Percentiles rank a stretch among this genome's conserved stretches.
These are phyloP conservation scores for Dentipellis sp. DNA, from an alignment of 768 basidiomycete species.

Conservation along the genomic window DNA sequence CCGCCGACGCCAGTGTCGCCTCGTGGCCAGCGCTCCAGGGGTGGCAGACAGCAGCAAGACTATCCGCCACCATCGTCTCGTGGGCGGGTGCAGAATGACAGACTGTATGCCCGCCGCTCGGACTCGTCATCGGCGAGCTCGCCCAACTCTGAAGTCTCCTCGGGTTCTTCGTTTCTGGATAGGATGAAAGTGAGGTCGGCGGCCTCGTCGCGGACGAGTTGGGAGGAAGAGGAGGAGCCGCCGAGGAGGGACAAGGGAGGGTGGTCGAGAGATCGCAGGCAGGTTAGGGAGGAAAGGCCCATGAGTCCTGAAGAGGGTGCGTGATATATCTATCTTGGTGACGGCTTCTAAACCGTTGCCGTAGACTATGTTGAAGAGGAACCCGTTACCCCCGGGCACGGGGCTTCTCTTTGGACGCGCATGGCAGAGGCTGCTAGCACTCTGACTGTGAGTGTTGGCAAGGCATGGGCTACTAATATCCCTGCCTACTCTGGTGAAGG, in stretches of 20 bases:
- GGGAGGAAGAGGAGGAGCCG: constrained; percentile 28
- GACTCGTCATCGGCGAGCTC: constrained; percentile 12
- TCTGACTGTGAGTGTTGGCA: constrained; percentile 47
- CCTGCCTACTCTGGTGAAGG: constrained; percentile 10
- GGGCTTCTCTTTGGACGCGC: constrained; percentile 44
- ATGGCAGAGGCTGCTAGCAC: constrained; percentile 44
- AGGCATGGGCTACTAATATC: constrained; percentile 36
- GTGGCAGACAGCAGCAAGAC: background rate
- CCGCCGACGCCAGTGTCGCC: constrained; percentile 12
- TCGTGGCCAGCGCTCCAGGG: background rate
- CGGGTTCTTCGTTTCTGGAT: constrained; percentile 28
- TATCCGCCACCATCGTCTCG: background rate
- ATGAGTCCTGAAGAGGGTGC: too few species aligned
- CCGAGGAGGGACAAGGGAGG: constrained; percentile 1
- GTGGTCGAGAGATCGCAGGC: background rate
- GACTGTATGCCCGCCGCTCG: constrained; percentile 3
- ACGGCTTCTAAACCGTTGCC: background rate
- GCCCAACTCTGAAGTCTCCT: constrained; percentile 20
- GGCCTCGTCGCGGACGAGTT: constrained; percentile 33
- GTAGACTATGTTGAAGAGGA: constrained; percentile 2
- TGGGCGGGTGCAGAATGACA: background rate
- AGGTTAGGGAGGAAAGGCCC: background rate
- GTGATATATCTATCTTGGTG: too few species aligned
- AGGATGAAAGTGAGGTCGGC: constrained; percentile 23
- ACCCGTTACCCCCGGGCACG: constrained; percentile 23